These are phyloP conservation scores for Geranium brycei DNA, from an alignment of 345 rosid genomes.

Conservation along the genomic window DNA sequence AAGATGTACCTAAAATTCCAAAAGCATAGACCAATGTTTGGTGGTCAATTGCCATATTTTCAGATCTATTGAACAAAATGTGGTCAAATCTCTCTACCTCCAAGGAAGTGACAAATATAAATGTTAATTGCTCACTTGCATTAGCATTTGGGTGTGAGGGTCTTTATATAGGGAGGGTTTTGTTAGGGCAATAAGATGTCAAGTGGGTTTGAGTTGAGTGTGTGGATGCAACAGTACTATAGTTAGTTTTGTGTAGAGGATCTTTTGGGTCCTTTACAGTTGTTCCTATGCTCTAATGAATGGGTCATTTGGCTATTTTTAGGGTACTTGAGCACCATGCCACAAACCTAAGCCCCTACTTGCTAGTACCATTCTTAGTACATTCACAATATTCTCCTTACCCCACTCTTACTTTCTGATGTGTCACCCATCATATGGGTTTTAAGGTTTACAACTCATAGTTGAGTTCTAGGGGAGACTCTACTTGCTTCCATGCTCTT, in stretches of 20 bases:
- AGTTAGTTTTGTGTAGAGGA: background rate
- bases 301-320: constrained; percentile 9
- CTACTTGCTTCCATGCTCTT: background rate
- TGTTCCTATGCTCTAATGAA: constrained; percentile 3
- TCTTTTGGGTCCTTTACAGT: background rate
- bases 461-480: constrained; percentile 9
- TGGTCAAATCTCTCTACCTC: constrained; percentile 9
- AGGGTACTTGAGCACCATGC: background rate
- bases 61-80: background rate
- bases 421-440: constrained; percentile 68
- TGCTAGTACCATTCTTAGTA: constrained; percentile 27
- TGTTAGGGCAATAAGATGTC: background rate
- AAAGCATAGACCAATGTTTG: constrained; percentile 16
- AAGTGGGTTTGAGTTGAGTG: background rate
- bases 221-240: background rate
- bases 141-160: background rate
- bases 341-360: constrained; percentile 7
- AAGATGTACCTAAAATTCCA: too few relatives aligned
- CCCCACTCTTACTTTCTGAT: constrained; percentile 42
- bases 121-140: background rate
- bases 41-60: constrained; percentile 27
- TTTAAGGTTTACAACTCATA: constrained; percentile 49
- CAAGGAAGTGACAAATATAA: background rate
- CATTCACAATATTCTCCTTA: constrained; percentile 4
- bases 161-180: background rate